Percentiles rank a stretch among this genome's conserved stretches.
phyloP scores from a whole-genome alignment of 2,329 filamentous ascomycete genomes.

The Verticillium zaregamsianum region DNA sequence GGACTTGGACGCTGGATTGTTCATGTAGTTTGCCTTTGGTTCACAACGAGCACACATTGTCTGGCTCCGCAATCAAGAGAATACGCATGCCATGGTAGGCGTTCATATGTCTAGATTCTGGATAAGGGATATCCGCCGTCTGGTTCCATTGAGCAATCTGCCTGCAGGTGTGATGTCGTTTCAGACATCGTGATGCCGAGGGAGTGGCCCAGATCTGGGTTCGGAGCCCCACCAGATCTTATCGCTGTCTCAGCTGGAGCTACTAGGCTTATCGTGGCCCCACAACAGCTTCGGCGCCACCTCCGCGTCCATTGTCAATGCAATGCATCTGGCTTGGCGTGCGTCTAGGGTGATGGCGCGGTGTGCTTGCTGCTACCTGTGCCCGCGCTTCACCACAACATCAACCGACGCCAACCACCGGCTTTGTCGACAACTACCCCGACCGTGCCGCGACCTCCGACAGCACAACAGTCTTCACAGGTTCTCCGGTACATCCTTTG shows the following conservation, averaged over 20 bases:
- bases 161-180: too few relatives aligned
- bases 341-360: neutral
- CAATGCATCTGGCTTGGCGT: neutral
- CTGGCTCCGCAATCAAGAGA: too few relatives aligned
- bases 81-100: too few relatives aligned
- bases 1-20: too few relatives aligned
- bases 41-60: too few relatives aligned
- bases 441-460: neutral
- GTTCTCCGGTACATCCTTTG: neutral
- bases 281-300: neutral
- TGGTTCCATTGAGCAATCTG: too few relatives aligned
- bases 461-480: neutral
- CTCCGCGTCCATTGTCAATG: neutral
- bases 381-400: slow-evolving; percentile 2
- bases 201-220: too few relatives aligned
- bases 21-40: too few relatives aligned
- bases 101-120: too few relatives aligned
- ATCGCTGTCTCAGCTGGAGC: neutral
- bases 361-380: neutral
- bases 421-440: neutral
- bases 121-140: too few relatives aligned
- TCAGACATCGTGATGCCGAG: too few relatives aligned
- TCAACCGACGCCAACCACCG: neutral
- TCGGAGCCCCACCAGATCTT: neutral
- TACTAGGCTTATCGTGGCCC: neutral